Base-by-base conservation (phyloP, 176 grass and related monocot species). In the Puccinellia tenuiflora region DNA sequence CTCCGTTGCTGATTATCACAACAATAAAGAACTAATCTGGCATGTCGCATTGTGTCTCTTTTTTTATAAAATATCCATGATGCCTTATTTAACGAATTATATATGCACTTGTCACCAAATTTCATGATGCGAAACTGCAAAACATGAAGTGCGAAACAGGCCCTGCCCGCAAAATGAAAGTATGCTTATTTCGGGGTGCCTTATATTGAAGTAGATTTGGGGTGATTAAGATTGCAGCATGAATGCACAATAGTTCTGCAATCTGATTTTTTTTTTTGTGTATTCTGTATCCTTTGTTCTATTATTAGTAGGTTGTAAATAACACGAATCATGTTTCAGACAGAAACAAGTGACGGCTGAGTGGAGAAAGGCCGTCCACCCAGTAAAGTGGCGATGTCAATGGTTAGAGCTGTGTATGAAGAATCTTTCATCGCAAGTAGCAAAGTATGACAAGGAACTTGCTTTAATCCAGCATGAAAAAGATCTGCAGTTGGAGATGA, bases 381-480 rank as follows among this genome's bases (percentile, higher is more conserved):
- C 88, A 31, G 46, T 91, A 39, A 91, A 73, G 79, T 93, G 92
- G 90, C 85, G 87, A 26, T 94, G 90, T 16, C 88, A 98, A 39
- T 94, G 92, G 92, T 83, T 98, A 46, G 88, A 90, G 79, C 53
- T 98, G 39, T 86, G 76, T 52, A 94, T 98, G 76, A 94, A 93
- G 46, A 87, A 90, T 84, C 65, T 94, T 76, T 71, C 81, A 8
- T 85, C 81, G 6, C 92, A 95, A 84, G 55, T 90, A 76, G 84
- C 66, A 86, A 95, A 86, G 65, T 98, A 98, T 88, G 92, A 98
- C 46, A 95, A 81, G 79, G 92, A 93, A 50, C 88, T 95, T 84
- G 79, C 86, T 79, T 28, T 87, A 37, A 77, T 90, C 55, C 83
- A 86, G 76, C 87, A 87, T 91, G 87, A 91, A 79, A 98, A 95